Evolutionary conservation across 306 rosid species (phyloP), one percentile per base, ranked within the genome.

Genomic region (Cucurbita maxima): DNA sequence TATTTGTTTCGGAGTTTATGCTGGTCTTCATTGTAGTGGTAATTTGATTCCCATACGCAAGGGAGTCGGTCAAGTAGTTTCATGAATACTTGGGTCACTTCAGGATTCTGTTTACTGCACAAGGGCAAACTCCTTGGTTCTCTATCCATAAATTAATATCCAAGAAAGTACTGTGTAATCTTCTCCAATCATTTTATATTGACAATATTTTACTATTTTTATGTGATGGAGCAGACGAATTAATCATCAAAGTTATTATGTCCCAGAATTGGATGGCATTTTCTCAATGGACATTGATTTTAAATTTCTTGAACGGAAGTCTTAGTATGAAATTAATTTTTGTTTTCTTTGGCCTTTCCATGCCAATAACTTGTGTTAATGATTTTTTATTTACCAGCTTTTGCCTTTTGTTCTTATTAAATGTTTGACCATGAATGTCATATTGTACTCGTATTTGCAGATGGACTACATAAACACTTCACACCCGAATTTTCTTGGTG

Each of bases 401-500:
- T 8, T 4, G 18, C 43, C 22, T 37, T 13, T 68, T 68, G 7
- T 68, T 47, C 55, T 48, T 68, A 68, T 25, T 45, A 1, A 68
- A 22, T 68, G 57, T 68, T 66, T 43, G 20, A 47, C 13, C 41
- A 20, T 4, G 7, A 68, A 47, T 30, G 25, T 45, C 57, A 1
- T 22, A 8, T 68, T 4, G 52, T 69, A 69, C 38, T 48, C 25
- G 41, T 20, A 25, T 69, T 47, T 85, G 86, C 87, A 94, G 99
- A 91, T 94, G 99, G 96, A 89, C 84, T 94, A 91, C 87, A 87
- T 94, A 78, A 94, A 94, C 79, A 94, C 99, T 76, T 94, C 99
- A 64, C 99, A 94, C 76, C 92, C 89, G 76, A 94, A 94, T 86
- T 91, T 94, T 88, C 63, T 94, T 84, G 99, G 99, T 76, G 99